phyloP scores from a whole-genome alignment of 202 grass and related monocot genomes.

The Panicum virgatum region DNA sequence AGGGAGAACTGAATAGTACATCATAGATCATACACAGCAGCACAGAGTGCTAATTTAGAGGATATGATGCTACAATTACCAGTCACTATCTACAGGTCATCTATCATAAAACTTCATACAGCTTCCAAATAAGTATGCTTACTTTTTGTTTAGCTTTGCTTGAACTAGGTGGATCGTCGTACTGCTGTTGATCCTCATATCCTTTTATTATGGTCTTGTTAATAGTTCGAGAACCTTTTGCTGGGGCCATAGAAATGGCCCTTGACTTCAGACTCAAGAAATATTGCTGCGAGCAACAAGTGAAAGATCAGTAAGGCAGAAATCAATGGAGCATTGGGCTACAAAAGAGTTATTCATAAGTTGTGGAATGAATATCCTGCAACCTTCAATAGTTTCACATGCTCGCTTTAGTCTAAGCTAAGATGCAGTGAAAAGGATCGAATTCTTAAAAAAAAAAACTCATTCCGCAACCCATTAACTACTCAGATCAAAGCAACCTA shows the following conservation, averaged over 20 bases:
- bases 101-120: constrained; percentile 18
- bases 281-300: constrained; percentile 40
- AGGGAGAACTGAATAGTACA: background rate
- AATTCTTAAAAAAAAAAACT: background rate
- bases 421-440: background rate
- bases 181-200: constrained; percentile 35
- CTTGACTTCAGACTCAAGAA: constrained; percentile 15
- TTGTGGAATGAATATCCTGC: background rate
- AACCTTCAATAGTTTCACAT: background rate
- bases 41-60: background rate
- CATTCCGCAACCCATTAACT: background rate
- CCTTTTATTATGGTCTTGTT: constrained; percentile 49
- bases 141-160: constrained; percentile 59
- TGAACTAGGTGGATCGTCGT: constrained; percentile 44
- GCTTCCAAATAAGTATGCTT: constrained; percentile 31
- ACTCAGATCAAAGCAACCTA: constrained; percentile 29
- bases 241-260: constrained; percentile 43
- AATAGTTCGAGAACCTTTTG: constrained; percentile 50
- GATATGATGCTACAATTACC: constrained; percentile 25
- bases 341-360: background rate
- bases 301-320: constrained; percentile 18
- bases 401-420: background rate
- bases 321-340: constrained; percentile 1
- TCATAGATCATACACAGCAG: background rate
- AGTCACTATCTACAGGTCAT: constrained; percentile 7